These are phyloP conservation scores for Phytophthora multivora DNA, from an alignment of 352 stramenopile species.

Conservation along the genomic window DNA sequence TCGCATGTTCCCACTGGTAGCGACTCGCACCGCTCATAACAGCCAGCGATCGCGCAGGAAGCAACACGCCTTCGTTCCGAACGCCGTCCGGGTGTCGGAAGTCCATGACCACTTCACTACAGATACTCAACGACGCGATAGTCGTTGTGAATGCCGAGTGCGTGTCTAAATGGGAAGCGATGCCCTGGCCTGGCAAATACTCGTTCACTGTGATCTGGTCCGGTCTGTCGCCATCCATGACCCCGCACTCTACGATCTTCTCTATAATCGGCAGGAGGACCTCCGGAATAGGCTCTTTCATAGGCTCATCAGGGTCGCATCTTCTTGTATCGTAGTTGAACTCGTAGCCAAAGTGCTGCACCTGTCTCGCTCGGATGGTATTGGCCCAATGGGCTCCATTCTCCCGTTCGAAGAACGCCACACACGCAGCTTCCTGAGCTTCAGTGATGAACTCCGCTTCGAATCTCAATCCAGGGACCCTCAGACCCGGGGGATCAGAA, in stretches of 20 bases:
- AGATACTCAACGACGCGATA: conserved; percentile 83
- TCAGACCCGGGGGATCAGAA: conserved; percentile 35
- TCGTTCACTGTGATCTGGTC: conserved; percentile 91
- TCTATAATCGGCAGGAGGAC: conserved; percentile 51
- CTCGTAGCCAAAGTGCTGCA: conserved; percentile 89
- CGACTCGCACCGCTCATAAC: conserved; percentile 85
- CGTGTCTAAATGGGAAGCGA: conserved; percentile 88
- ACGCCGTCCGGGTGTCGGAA: conserved; percentile 69
- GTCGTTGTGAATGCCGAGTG: conserved; percentile 87
- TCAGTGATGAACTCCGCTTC: conserved; percentile 68
- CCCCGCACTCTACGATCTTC: conserved; percentile 46
- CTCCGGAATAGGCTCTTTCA: conserved; percentile 53
- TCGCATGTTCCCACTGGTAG: conserved; percentile 91
- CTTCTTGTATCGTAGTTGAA: conserved; percentile 88
- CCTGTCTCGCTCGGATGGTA: conserved; percentile 80
- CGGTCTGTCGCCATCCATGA: conserved; percentile 63
- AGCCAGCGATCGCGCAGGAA: conserved; percentile 75
- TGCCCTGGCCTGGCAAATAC: conserved; percentile 89
- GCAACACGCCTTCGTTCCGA: conserved; percentile 61
- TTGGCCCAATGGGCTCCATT: conserved; percentile 61
- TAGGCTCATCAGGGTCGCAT: conserved; percentile 54
- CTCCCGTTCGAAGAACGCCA: conserved; percentile 67
- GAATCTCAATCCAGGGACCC: conserved; percentile 70
- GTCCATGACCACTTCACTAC: conserved; percentile 85
- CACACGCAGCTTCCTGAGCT: conserved; percentile 55